Base-by-base conservation (phyloP, 371 early-diverging fungal species). In the Mortierella polycephala region DNA sequence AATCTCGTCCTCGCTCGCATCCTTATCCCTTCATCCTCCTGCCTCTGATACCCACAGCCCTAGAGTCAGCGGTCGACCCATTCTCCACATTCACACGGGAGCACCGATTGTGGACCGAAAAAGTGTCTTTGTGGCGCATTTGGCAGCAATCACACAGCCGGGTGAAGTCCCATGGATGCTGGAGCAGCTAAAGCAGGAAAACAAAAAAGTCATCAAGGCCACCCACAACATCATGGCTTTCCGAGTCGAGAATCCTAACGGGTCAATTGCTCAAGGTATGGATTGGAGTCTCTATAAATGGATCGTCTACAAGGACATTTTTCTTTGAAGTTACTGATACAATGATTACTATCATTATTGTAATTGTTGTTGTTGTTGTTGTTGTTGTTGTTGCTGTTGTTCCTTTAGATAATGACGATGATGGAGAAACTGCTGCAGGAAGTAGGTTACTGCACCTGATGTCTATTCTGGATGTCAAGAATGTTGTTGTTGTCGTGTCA, bases 211-310 rank as follows among this genome's bases (percentile, higher is more conserved):
- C 60, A 90, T 95, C 1, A 86, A 88, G 55, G 95, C 96, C 0
- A 95, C 96, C 0, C 98, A 97, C 81, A 96, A 96, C 74, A 95
- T 96, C 18, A 74, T 90, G 72, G 98, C 98, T 0, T 97, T 94
- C 74, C 90, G 97, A 5, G 90, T 97, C 52, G 85, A 81, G 2
- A 64, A 83, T 41, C 81, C 82, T 14, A 87, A 86, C 59, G 89
- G 89, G 2, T 75, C 77, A n/a, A 76, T 91, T 11, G 57, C 86
- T 0, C 90, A 92, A 74, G 84, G 83, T 79, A 73, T 52, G 52
- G 9, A n/a, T n/a, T n/a, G n/a, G n/a, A n/a, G n/a, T 39, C 16
- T 7, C 50, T 50, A 14, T 11, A n/a, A n/a, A n/a, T 50, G 8
- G 8, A n/a, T 50, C 7, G 9, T 16, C 20, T 50, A 8, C 50